These are phyloP conservation scores for Candida parachauliodes DNA, from an alignment of 805 yeast genomes.

Conservation along the genomic window DNA sequence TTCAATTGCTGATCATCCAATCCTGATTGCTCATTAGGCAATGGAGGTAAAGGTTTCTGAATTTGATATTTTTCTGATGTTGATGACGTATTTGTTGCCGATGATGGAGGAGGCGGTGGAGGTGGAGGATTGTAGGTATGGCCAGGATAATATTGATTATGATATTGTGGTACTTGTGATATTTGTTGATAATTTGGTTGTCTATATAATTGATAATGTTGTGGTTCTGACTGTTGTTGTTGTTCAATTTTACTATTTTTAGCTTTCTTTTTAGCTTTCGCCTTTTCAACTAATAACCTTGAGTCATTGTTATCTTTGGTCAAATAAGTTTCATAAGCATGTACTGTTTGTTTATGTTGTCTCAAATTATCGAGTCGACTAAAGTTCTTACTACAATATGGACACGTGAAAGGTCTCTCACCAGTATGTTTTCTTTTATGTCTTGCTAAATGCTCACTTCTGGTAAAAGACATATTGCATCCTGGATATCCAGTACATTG, in stretches of 20 bases:
- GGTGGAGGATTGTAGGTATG: conserved; percentile 6
- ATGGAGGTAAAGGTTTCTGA: conserved; percentile 9
- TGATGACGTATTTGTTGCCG: conserved; percentile 1
- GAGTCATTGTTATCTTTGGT: conserved; percentile 13
- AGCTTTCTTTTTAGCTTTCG: conserved; percentile 4
- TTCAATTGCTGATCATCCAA: conserved; percentile 12
- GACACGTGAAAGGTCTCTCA: conserved; percentile 87
- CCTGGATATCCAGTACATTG: conserved; percentile 84
- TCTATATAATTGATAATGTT: conserved; percentile 8
- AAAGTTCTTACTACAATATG: conserved; percentile 73
- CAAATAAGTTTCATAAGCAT: conserved; percentile 36
- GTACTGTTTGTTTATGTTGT: conserved; percentile 82
- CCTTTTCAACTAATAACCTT: not conserved
- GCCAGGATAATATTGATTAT: conserved; percentile 5
- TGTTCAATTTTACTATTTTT: conserved; percentile 2
- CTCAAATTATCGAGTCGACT: conserved; percentile 83
- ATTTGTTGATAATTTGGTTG: conserved; percentile 4
- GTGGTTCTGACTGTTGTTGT: conserved; percentile 1
- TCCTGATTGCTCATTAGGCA: conserved; percentile 7
- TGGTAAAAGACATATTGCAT: conserved; percentile 83
- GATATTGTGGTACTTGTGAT: conserved; percentile 6
- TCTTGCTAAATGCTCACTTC: conserved; percentile 89
- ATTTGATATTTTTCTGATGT: not conserved
- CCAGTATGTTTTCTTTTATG: conserved; percentile 94
- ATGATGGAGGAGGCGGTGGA: conserved; percentile 4